Conservation (phyloP, 2,329 filamentous ascomycete species). For the Colletotrichum shisoi region DNA sequence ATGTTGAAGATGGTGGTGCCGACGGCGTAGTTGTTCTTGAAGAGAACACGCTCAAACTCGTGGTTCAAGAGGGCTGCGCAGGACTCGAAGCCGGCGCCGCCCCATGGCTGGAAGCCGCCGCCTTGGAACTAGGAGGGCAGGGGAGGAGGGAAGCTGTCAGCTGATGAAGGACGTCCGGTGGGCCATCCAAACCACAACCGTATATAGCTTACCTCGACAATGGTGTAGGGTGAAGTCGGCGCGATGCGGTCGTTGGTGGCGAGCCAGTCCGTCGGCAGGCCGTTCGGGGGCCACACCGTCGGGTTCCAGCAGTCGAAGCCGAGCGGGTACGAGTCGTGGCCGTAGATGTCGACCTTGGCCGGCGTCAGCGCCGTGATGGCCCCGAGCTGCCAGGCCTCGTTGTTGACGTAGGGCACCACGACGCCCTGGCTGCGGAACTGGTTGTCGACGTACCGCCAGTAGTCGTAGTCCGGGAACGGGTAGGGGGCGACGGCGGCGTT, state of each 20-base stretch:
- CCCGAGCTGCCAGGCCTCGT: slow-evolving; percentile 63
- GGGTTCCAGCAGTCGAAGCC: slow-evolving; percentile 58
- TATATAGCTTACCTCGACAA: slow-evolving; percentile 58
- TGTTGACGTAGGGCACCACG: slow-evolving; percentile 73
- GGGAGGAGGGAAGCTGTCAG: slow-evolving; percentile 29
- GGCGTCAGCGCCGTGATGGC: slow-evolving; percentile 40
- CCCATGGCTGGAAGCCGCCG: slow-evolving; percentile 75
- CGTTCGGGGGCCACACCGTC: slow-evolving; percentile 64
- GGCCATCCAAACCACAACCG: no score
- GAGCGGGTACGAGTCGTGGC: slow-evolving; percentile 59
- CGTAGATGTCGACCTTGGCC: slow-evolving; percentile 51
- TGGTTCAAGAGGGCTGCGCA: slow-evolving; percentile 69
- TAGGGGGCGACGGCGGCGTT: slow-evolving; percentile 47
- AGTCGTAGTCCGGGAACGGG: slow-evolving; percentile 67
- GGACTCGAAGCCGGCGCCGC: slow-evolving; percentile 70
- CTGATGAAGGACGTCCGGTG: slow-evolving; percentile 29
- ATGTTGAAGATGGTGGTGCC: slow-evolving; percentile 71
- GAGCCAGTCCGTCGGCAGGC: slow-evolving; percentile 66
- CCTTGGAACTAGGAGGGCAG: slow-evolving; percentile 62
- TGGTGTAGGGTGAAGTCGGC: slow-evolving; percentile 69
- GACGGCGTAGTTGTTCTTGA: slow-evolving; percentile 73
- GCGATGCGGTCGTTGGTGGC: slow-evolving; percentile 66
- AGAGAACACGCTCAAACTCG: slow-evolving; percentile 76
- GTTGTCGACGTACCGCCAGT: slow-evolving; percentile 72
- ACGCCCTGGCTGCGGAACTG: slow-evolving; percentile 70